Evolutionary conservation across 2,329 filamentous ascomycete genomes (phyloP).

Genomic region (Trichoderma cornu-damae): DNA sequence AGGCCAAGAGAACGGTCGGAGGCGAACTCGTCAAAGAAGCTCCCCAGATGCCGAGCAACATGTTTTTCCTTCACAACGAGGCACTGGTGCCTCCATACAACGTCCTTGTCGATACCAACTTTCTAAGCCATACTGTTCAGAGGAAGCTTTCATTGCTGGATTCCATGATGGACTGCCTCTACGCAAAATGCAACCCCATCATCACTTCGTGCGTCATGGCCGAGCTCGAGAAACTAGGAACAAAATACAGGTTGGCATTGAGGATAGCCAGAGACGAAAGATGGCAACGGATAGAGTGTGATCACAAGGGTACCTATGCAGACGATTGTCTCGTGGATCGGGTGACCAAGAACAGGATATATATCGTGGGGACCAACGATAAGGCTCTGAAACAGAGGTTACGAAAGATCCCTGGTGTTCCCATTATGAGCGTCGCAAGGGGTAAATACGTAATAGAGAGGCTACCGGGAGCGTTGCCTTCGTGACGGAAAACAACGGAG

Average conservation of each 20-base stretch:
- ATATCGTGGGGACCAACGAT: conserved; percentile 74
- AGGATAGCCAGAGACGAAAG: conserved; percentile 84
- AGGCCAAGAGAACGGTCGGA: conserved; percentile 49
- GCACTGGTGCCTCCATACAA: conserved; percentile 64
- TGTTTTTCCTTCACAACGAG: conserved; percentile 88
- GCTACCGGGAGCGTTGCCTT: conserved; percentile 74
- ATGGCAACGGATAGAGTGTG: conserved; percentile 80
- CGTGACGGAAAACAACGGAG: conserved; percentile 22
- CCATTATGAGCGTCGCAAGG: conserved; percentile 73
- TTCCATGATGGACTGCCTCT: conserved; percentile 89
- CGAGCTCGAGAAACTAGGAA: conserved; percentile 83
- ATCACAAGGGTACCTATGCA: conserved; percentile 77
- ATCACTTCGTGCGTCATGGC: conserved; percentile 75
- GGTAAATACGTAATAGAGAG: conserved; percentile 95
- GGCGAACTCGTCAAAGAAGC: conserved; percentile 68
- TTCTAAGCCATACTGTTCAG: conserved; percentile 84
- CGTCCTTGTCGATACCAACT: conserved; percentile 76
- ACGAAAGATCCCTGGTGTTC: conserved; percentile 64
- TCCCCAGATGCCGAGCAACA: conserved; percentile 73
- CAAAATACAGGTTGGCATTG: conserved; percentile 81
- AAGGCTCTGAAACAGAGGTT: conserved; percentile 76
- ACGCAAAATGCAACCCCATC: conserved; percentile 83
- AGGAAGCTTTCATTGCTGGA: conserved; percentile 83
- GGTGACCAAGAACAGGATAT: conserved; percentile 69
- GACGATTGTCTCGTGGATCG: conserved; percentile 80